Evolutionary conservation across 805 yeast species (phyloP), one percentile per base, ranked within the genome.

Genomic region (Kluyveromyces dobzhanskii): DNA sequence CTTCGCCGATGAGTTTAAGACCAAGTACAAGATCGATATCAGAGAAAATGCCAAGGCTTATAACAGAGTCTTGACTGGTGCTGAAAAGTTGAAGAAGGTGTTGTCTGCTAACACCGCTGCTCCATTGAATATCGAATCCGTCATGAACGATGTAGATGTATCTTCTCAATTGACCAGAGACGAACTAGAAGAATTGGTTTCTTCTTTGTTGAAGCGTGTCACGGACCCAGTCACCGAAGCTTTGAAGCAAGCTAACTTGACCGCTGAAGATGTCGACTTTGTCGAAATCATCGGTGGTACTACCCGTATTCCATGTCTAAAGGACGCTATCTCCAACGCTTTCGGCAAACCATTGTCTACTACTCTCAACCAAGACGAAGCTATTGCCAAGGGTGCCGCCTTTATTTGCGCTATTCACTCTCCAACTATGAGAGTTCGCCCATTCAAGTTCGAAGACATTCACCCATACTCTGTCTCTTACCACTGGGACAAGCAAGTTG

Each of bases 401-500:
- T 92, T 92, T 69, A 84, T 92, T 59, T 92, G 98, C 67, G 99
- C 98, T 52, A 85, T 87, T 71, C 97, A 88, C 75, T 90, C 97
- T 26, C 98, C 98, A 67, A 88, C 97, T 49, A 78, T 92, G 57
- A 85, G 98, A 71, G 98, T 92, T 39, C 84, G 97, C 70, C 96
- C 96, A 51, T 92, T 92, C 82, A 90, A 90, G 70, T 92, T 88
- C 62, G 96, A 90, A 71, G 99, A 92, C 65, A 69, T 79, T 64
- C 90, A 88, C 78, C 82, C 79, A 58, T 76, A 76, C 78, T 79
- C 96, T 21, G 96, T 92, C 49, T 82, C 97, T 30, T 92, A 86
- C 78, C 76, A 67, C 67, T 94, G 98, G 97, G 94, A 81, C 62
- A 76, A 88, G 62, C 85, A 85, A 64, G 88, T 76, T 43, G 97